These are phyloP conservation scores for Lepidium sativum DNA, from an alignment of 345 rosid genomes.

Conservation along the genomic window DNA sequence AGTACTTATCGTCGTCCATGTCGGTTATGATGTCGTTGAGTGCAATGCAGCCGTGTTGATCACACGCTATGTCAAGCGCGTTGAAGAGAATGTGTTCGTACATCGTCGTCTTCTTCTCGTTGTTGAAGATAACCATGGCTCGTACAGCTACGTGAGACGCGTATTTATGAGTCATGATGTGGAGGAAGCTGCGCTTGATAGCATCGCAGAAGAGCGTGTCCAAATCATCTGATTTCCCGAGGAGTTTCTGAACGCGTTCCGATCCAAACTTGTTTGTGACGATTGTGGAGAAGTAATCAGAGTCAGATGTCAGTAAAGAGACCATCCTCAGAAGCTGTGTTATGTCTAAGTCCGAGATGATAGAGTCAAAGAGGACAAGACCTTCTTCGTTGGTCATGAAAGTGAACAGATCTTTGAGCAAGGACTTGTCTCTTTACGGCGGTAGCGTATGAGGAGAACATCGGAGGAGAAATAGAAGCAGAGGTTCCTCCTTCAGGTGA, in stretches of 20 bases:
- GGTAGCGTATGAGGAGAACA: background rate
- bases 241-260: background rate
- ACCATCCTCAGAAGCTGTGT: background rate
- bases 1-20: background rate
- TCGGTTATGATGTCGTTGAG: background rate
- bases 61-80: background rate
- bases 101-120: background rate
- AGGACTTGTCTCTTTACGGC: background rate
- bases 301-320: background rate
- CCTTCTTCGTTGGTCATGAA: background rate
- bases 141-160: background rate
- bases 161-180: constrained; percentile 1
- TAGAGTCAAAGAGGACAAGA: background rate
- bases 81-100: background rate
- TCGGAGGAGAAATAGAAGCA: background rate
- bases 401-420: background rate
- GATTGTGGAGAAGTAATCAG: background rate
- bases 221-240: background rate
- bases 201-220: background rate
- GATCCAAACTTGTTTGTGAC: background rate
- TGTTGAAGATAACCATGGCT: background rate
- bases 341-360: background rate
- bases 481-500: background rate
- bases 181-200: background rate
- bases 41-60: constrained; percentile 1